Percentiles rank a stretch among this genome's conserved stretches.
Evolutionary conservation across 2,329 filamentous ascomycete genomes (phyloP).

Genomic region (Fusarium pseudonygamai): DNA sequence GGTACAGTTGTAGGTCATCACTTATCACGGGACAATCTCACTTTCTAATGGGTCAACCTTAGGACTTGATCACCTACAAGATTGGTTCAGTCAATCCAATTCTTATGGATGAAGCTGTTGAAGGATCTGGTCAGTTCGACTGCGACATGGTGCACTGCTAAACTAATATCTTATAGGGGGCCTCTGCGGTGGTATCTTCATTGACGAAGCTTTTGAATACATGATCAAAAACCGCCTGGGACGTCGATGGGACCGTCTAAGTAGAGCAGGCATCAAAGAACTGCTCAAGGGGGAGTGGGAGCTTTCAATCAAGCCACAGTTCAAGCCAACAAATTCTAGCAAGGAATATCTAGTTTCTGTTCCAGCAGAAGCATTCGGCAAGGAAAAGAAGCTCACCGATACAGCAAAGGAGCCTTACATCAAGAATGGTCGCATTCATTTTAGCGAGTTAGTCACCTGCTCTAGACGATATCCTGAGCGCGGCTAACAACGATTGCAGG

Average conservation of each 20-base stretch:
- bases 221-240: background rate
- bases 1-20: background rate
- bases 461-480: background rate
- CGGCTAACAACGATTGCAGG: background rate
- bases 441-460: background rate
- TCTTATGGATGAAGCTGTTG: background rate
- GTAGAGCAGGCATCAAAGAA: background rate
- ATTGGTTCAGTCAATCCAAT: background rate
- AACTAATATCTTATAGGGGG: background rate
- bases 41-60: background rate
- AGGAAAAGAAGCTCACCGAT: background rate
- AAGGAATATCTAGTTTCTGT: background rate
- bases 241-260: background rate
- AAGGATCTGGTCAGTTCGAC: background rate
- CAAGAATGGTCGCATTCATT: background rate
- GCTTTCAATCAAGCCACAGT: background rate
- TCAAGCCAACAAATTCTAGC: background rate
- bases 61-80: conserved; percentile 2
- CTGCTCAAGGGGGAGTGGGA: background rate
- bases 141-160: background rate
- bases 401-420: background rate
- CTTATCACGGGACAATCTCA: fast-evolving
- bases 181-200: background rate
- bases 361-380: background rate
- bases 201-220: background rate